Evolutionary conservation across 1,284 basidiomycete species (phyloP).

Genomic region (Cryptococcus sp.): DNA sequence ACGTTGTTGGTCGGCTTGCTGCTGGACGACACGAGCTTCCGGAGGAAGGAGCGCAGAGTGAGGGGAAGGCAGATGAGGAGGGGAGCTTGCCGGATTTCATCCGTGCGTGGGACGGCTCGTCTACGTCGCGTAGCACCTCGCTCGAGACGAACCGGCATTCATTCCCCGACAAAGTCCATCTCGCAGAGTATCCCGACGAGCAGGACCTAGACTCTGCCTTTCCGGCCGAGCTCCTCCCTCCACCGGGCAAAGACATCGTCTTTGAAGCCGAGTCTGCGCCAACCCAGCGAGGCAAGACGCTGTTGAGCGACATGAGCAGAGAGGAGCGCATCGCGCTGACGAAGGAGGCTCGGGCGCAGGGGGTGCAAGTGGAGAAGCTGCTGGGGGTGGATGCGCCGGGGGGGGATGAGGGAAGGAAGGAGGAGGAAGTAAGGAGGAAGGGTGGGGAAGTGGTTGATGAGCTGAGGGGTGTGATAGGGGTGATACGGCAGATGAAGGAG

Average conservation of each 20-base stretch:
- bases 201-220: background rate
- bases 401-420: background rate
- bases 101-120: slow-evolving; percentile 22
- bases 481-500: slow-evolving; percentile 36
- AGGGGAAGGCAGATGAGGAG: background rate
- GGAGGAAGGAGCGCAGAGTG: background rate
- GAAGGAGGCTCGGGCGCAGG: slow-evolving; percentile 32
- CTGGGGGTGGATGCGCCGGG: background rate
- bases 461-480: slow-evolving; percentile 40
- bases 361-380: slow-evolving; percentile 21
- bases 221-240: slow-evolving; percentile 21
- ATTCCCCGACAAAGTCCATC: background rate
- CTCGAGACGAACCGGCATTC: slow-evolving; percentile 6
- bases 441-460: slow-evolving; percentile 38
- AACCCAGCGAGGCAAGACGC: background rate
- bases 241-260: slow-evolving; percentile 35
- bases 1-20: slow-evolving; percentile 14
- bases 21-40: background rate
- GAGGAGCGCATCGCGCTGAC: slow-evolving; percentile 35
- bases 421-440: slow-evolving; percentile 12
- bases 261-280: slow-evolving; percentile 24
- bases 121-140: slow-evolving; percentile 5
- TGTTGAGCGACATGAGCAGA: slow-evolving; percentile 21
- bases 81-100: slow-evolving; percentile 24
- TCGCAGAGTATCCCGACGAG: background rate